phyloP scores from a whole-genome alignment of 768 basidiomycete species.

The Pulveroboletus ravenelii region DNA sequence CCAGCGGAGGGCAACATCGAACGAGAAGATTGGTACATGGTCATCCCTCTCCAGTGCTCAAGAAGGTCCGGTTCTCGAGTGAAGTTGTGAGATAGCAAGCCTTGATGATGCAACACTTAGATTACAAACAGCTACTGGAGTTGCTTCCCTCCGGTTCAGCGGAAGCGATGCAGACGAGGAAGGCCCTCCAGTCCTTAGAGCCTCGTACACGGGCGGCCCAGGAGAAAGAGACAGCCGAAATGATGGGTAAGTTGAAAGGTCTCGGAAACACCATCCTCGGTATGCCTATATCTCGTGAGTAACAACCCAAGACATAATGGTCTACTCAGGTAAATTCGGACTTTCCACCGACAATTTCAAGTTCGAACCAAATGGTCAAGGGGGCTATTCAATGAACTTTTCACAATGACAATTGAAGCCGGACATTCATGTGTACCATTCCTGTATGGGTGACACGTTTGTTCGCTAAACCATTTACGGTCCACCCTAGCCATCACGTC shows the following conservation, averaged over 20 bases:
- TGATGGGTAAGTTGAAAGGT: constrained; percentile 89
- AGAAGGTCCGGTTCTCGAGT: constrained; percentile 53
- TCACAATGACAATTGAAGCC: constrained; percentile 35
- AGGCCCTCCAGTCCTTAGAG: constrained; percentile 51
- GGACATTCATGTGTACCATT: background rate
- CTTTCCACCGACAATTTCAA: constrained; percentile 96
- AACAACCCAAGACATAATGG: background rate
- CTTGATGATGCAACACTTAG: constrained; percentile 36
- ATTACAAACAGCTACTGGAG: constrained; percentile 69
- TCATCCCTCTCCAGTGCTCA: constrained; percentile 74
- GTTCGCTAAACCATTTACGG: background rate
- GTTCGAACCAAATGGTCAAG: constrained; percentile 88
- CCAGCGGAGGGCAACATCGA: constrained; percentile 82
- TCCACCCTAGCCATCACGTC: constrained; percentile 1
- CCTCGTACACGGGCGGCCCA: constrained; percentile 71
- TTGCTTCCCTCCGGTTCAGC: constrained; percentile 56
- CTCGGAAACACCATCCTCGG: constrained; percentile 89
- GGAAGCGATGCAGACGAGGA: constrained; percentile 43
- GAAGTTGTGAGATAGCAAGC: background rate
- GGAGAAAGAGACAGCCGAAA: constrained; percentile 84
- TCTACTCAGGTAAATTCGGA: constrained; percentile 75
- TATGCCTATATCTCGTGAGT: constrained; percentile 26
- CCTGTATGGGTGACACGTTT: background rate
- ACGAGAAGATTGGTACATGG: constrained; percentile 80
- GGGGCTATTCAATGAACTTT: constrained; percentile 96